phyloP scores from a whole-genome alignment of 1,284 basidiomycete species.

The Leucoagaricus sp. region DNA sequence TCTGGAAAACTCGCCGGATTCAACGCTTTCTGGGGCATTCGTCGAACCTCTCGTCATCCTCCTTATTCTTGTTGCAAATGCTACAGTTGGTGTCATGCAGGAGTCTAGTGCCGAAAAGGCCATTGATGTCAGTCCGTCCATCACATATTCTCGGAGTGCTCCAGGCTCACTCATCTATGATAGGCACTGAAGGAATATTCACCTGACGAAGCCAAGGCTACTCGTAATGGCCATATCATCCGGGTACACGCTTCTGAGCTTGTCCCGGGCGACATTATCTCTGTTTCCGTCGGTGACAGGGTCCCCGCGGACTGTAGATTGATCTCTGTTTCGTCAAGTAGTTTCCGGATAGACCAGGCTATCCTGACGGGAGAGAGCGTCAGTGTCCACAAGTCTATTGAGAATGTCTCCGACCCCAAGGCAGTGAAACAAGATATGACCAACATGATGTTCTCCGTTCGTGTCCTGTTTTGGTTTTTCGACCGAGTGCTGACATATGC shows the following conservation, averaged over 20 bases:
- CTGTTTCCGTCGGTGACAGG: constrained; percentile 90
- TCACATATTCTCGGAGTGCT: constrained; percentile 14
- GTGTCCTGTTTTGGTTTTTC: constrained; percentile 25
- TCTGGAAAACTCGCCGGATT: constrained; percentile 73
- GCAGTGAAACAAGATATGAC: constrained; percentile 97
- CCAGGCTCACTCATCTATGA: constrained; percentile 12
- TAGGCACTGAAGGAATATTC: constrained; percentile 94
- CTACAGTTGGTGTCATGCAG: constrained; percentile 92
- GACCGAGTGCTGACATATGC: not conserved
- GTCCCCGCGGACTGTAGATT: constrained; percentile 93
- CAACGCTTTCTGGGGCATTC: constrained; percentile 77
- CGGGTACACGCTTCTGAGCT: constrained; percentile 85
- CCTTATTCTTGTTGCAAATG: constrained; percentile 91
- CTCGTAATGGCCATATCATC: constrained; percentile 71
- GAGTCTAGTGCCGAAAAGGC: constrained; percentile 94
- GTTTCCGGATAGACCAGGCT: constrained; percentile 92
- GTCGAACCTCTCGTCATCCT: constrained; percentile 94
- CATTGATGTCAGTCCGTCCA: constrained; percentile 75
- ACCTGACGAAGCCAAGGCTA: constrained; percentile 91
- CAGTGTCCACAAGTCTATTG: constrained; percentile 81
- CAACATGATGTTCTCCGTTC: constrained; percentile 90
- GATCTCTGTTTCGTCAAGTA: constrained; percentile 86
- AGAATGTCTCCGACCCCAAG: constrained; percentile 62
- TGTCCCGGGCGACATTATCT: constrained; percentile 92
- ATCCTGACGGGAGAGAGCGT: constrained; percentile 92